Evolutionary conservation across 1,284 basidiomycete genomes (phyloP), one percentile per base, ranked within the genome.

Genomic region (Apiotrichum brassicae): DNA sequence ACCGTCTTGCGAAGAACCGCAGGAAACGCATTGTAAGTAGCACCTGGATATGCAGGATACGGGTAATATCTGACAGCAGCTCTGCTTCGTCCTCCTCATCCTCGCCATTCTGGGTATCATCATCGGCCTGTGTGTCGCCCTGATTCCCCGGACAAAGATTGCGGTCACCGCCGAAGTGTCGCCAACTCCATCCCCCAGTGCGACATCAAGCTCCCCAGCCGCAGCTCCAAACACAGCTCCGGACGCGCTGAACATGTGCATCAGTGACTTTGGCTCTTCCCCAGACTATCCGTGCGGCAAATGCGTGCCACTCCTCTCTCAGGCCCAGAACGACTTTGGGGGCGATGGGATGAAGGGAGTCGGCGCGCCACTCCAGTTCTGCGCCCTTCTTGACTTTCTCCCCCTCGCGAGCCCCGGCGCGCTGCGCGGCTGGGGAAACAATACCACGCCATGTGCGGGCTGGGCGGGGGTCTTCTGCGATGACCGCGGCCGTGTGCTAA

Each of bases 381-480:
- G 73, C 43, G 66, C 69, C 1, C 51, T 74, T 39, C 61, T 64
- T 49, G 63, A 71, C 32, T 43, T 75, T 4, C 12, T 26, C n/a
- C 19, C 26, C n/a, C n/a, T n/a, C n/a, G n/a, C n/a, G n/a, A n/a
- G n/a, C n/a, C n/a, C n/a, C n/a, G n/a, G n/a, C n/a, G n/a, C n/a
- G n/a, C n/a, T n/a, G n/a, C n/a, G n/a, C n/a, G n/a, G n/a, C n/a
- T n/a, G n/a, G n/a, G n/a, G n/a, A n/a, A n/a, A n/a, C n/a, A n/a
- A n/a, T n/a, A n/a, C n/a, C n/a, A n/a, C n/a, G n/a, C n/a, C n/a
- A n/a, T n/a, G n/a, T n/a, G n/a, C n/a, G n/a, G 38, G 60, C 64
- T 75, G 73, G 73, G 48, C 33, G 16, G 72, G 72, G 0, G 43
- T 74, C 5, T 46, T 32, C 0, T 75, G 73, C 48, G 72, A 74